Percentiles rank a stretch among this genome's conserved stretches.
Conservation (phyloP, 352 stramenopile genomes). For the Globisporangium camurandrum region DNA sequence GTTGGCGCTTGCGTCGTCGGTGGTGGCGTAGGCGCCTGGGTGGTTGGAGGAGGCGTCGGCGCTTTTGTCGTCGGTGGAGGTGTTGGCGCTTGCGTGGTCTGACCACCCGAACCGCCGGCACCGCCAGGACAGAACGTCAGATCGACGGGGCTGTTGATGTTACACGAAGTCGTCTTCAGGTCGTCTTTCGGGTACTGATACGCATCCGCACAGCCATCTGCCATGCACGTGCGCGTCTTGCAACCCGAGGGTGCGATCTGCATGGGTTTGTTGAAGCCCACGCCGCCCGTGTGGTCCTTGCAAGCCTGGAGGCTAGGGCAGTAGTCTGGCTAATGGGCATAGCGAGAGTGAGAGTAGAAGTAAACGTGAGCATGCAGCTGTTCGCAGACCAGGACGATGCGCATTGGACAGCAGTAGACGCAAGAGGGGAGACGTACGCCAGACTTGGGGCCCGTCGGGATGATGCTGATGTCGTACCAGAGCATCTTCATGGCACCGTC, state of each 20-base stretch:
- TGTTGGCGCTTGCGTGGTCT: conserved; percentile 2
- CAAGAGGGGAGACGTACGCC: conserved; percentile 18
- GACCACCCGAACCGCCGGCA: no score
- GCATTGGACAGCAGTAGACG: neutral
- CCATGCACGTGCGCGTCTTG: conserved; percentile 35
- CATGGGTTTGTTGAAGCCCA: conserved; percentile 65
- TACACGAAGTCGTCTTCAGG: conserved; percentile 44
- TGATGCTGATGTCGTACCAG: conserved; percentile 42
- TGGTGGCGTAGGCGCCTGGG: conserved; percentile 2
- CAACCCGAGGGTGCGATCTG: conserved; percentile 48
- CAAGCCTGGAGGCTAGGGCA: conserved; percentile 44
- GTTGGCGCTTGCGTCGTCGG: conserved; percentile 8
- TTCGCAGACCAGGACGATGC: no score
- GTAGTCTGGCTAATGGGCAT: conserved; percentile 35
- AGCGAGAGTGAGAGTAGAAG: no score
- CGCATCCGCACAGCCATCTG: conserved; percentile 42
- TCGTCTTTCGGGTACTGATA: conserved; percentile 58
- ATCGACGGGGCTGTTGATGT: conserved; percentile 19
- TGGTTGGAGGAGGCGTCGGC: conserved; percentile 3
- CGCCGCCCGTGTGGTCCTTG: conserved; percentile 37
- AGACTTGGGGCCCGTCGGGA: conserved; percentile 18
- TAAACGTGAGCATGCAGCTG: no score
- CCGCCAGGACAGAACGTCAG: conserved; percentile 57
- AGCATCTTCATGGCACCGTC: conserved; percentile 16
- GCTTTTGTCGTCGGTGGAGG: conserved; percentile 10